Evolutionary conservation across 1,284 basidiomycete genomes (phyloP).

Genomic region (Cystobasidium pallidum): DNA sequence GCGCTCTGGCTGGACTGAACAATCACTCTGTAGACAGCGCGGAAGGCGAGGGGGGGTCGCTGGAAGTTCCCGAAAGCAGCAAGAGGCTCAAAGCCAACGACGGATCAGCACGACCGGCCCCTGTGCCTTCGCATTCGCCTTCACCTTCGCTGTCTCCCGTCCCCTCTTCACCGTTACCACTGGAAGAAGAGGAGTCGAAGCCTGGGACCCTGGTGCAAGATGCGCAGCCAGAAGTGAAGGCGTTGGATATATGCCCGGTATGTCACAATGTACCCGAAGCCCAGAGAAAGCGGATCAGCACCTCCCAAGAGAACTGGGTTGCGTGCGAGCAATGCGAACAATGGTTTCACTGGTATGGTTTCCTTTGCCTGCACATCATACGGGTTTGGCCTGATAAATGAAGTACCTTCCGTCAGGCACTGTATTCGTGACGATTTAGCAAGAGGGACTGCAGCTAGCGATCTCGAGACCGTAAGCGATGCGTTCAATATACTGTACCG

Average conservation of each 20-base stretch:
- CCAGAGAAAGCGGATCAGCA: slow-evolving; percentile 21
- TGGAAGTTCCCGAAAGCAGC: slow-evolving; percentile 22
- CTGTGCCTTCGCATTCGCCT: slow-evolving; percentile 1
- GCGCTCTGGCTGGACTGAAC: neutral
- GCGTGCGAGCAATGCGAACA: slow-evolving; percentile 39
- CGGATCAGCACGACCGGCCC: neutral
- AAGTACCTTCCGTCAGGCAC: neutral
- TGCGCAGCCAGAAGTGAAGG: neutral
- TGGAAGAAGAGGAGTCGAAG: neutral
- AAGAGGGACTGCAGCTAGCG: slow-evolving; percentile 7
- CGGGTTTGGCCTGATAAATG: slow-evolving; percentile 9
- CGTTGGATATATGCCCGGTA: slow-evolving; percentile 25
- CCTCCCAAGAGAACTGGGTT: slow-evolving; percentile 34
- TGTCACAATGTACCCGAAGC: slow-evolving; percentile 30
- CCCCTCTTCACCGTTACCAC: neutral
- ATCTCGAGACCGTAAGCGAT: slow-evolving; percentile 16
- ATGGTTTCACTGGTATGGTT: slow-evolving; percentile 31
- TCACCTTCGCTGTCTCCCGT: slow-evolving; percentile 23
- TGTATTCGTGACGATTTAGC: slow-evolving; percentile 16
- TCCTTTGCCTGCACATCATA: neutral
- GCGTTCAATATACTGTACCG: neutral
- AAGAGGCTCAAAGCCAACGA: slow-evolving; percentile 25
- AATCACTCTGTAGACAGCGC: slow-evolving; percentile 11
- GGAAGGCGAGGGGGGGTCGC: slow-evolving; percentile 20
- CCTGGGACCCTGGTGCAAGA: slow-evolving; percentile 1